Evolutionary conservation across 2,329 filamentous ascomycete species (phyloP).

Genomic region (Botrytis porri): DNA sequence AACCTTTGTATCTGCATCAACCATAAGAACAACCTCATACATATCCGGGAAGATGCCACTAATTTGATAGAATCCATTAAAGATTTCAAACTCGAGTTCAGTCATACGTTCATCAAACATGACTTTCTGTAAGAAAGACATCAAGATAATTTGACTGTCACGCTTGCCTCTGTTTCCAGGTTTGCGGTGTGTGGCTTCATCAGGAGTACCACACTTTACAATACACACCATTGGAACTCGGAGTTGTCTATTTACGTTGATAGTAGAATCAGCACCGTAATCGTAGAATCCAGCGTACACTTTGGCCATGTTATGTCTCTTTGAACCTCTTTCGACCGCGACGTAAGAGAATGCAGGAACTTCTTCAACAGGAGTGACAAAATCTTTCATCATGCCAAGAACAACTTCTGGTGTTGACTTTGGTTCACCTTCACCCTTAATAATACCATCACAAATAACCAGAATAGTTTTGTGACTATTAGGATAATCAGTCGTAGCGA

Average conservation of each 20-base stretch:
- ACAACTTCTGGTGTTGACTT: conserved; percentile 87
- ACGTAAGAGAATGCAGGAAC: conserved; percentile 94
- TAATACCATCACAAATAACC: conserved; percentile 94
- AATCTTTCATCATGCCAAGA: conserved; percentile 91
- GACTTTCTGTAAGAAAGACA: conserved; percentile 99
- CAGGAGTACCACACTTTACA: conserved; percentile 92
- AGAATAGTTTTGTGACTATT: conserved; percentile 98
- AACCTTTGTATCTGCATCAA: conserved; percentile 98
- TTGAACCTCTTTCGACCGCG: conserved; percentile 89
- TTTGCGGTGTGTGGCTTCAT: conserved; percentile 77
- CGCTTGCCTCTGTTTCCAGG: conserved; percentile 97
- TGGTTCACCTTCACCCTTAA: conserved; percentile 89
- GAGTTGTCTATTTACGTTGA: conserved; percentile 85
- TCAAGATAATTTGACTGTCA: conserved; percentile 97
- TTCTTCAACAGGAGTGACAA: conserved; percentile 73
- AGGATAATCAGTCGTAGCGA: conserved; percentile 96
- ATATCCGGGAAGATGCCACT: conserved; percentile 98
- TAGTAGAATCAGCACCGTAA: conserved; percentile 76
- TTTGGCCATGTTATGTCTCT: conserved; percentile 99
- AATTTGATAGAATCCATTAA: conserved; percentile 98
- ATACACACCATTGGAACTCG: conserved; percentile 96
- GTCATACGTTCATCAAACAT: conserved; percentile 99
- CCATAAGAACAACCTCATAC: conserved; percentile 98
- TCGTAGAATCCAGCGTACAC: conserved; percentile 98
- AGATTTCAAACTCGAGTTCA: conserved; percentile 98